A percentile compares a stretch with the other conserved stretches of the same genome.
These are phyloP conservation scores for Fraxinus americana DNA, from an alignment of 257 asterid genomes.

Conservation along the genomic window DNA sequence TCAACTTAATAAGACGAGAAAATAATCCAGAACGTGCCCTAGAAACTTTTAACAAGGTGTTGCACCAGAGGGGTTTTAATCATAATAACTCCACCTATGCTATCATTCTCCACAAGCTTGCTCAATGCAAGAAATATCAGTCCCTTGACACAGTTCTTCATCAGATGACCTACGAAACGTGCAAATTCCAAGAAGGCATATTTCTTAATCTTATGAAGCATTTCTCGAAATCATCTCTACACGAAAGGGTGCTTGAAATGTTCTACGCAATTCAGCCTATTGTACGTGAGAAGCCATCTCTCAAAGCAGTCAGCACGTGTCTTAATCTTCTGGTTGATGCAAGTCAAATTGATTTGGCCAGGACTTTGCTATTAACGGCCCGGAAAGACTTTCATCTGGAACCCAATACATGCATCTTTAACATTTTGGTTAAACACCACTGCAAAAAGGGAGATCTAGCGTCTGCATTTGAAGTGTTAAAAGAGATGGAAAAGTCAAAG, in stretches of 20 bases:
- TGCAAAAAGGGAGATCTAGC: slow-evolving; percentile 69
- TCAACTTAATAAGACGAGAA: slow-evolving; percentile 61
- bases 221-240: slow-evolving; percentile 65
- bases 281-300: slow-evolving; percentile 78
- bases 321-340: slow-evolving; percentile 86
- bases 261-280: slow-evolving; percentile 56
- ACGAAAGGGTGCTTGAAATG: slow-evolving; percentile 77
- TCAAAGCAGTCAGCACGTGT: slow-evolving; percentile 84
- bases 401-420: slow-evolving; percentile 89
- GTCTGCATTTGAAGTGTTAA: slow-evolving; percentile 68
- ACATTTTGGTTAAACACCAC: slow-evolving; percentile 84
- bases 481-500: slow-evolving; percentile 73
- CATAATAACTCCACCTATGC: slow-evolving; percentile 82
- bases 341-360: slow-evolving; percentile 63
- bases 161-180: slow-evolving; percentile 85
- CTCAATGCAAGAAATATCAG: slow-evolving; percentile 58
- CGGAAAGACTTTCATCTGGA: slow-evolving; percentile 61
- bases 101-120: slow-evolving; percentile 74
- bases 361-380: slow-evolving; percentile 55
- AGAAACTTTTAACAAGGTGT: slow-evolving; percentile 62
- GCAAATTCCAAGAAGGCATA: slow-evolving; percentile 83
- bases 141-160: slow-evolving; percentile 67
- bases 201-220: slow-evolving; percentile 90
- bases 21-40: slow-evolving; percentile 63
- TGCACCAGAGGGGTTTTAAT: slow-evolving; percentile 71